Evolutionary conservation across 257 asterid genomes (phyloP), one percentile per base, ranked within the genome.

Genomic region (Hygrophila difformis): DNA sequence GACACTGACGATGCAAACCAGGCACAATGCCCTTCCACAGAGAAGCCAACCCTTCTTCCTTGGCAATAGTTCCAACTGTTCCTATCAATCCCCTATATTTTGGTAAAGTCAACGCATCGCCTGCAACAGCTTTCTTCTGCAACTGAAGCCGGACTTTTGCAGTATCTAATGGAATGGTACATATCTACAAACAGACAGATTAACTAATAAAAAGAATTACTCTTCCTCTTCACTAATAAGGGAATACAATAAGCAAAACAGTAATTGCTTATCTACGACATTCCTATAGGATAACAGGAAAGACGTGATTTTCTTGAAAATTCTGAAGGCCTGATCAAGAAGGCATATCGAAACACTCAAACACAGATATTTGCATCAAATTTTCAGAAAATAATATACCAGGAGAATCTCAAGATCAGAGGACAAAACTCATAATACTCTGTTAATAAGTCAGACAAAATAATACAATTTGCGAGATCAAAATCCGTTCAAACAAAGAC

Each of bases 11-110:
- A 57, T 91, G 99, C 37, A 91, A 66, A 28, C 99, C 99, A 0
- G 99, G 99, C 6, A 91, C 95, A 45, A 91, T 76, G 39, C 99
- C 99, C 60, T 91, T 91, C 99, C 99, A 91, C 4, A 91, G 55
- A 4, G 99, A 57, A 51, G 81, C 39, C 26, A 80, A 23, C 47
- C 99, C 99, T 74, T 91, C 99, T 71, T 91, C 99, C 53, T 72
- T 82, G 2, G 96, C 99, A 65, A 91, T 82, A 58, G 96, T 91
- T 35, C 93, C 95, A 42, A 91, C 96, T 0, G 99, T 91, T 44
- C 99, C 99, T 49, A 91, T 58, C 68, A 91, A 62, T 34, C 99
- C 99, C 71, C 70, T 76, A 56, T 91, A 91, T 53, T 86, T 91
- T 2, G 94, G 96, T 59, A 77, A 69, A 67, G 75, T 42, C 46